These are phyloP conservation scores for Nothopassalora personata DNA, from an alignment of 2,329 filamentous ascomycete genomes.

Conservation along the genomic window DNA sequence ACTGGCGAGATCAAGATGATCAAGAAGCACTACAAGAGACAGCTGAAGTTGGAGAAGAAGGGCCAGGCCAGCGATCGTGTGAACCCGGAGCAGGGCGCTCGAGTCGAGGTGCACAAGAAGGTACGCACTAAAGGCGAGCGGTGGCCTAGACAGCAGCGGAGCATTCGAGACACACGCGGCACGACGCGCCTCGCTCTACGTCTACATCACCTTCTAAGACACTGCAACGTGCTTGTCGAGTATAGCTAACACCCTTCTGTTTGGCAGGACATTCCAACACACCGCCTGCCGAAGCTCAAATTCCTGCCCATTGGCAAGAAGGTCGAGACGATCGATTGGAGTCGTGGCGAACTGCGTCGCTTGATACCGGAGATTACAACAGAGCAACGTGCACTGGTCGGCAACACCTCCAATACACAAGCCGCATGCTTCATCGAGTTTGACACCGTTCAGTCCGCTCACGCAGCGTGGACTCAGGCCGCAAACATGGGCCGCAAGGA, in stretches of 20 bases:
- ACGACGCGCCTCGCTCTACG: too few relatives aligned
- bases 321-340: slow-evolving; percentile 88
- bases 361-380: slow-evolving; percentile 65
- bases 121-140: too few relatives aligned
- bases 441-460: slow-evolving; percentile 70
- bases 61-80: slow-evolving; percentile 1
- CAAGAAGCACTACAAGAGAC: slow-evolving; percentile 29
- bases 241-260: too few relatives aligned
- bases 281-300: slow-evolving; percentile 47
- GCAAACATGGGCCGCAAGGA: neutral
- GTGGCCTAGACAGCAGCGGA: too few relatives aligned
- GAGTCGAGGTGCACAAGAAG: slow-evolving; percentile 49
- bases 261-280: slow-evolving; percentile 60
- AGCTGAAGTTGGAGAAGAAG: slow-evolving; percentile 25
- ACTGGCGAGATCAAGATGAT: slow-evolving; percentile 39
- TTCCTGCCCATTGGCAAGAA: slow-evolving; percentile 70
- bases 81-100: slow-evolving; percentile 25
- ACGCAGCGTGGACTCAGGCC: slow-evolving; percentile 64
- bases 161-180: too few relatives aligned
- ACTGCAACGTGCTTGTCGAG: too few relatives aligned
- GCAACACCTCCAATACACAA: slow-evolving; percentile 60
- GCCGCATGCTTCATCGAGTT: slow-evolving; percentile 87
- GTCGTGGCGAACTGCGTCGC: slow-evolving; percentile 66
- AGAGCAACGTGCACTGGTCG: slow-evolving; percentile 61
- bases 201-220: too few relatives aligned